Conservation (phyloP, 257 asterid genomes). For the Rehmannia glutinosa region DNA sequence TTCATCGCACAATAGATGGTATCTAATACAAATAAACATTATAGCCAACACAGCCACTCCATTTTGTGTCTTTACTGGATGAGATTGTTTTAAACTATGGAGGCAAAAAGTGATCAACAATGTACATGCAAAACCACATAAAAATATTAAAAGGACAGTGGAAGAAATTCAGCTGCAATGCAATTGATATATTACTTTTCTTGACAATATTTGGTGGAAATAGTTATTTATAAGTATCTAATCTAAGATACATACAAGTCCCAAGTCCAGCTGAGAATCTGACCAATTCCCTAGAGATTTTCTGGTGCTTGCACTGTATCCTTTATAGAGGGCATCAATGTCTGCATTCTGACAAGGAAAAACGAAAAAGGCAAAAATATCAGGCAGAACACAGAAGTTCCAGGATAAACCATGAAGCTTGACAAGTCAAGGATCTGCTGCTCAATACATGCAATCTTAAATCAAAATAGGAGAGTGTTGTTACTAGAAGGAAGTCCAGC, state of each 20-base stretch:
- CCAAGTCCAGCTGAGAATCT: constrained; percentile 80
- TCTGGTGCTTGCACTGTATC: constrained; percentile 72
- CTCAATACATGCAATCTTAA: constrained; percentile 4
- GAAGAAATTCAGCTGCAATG: neutral
- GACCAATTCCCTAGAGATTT: constrained; percentile 94
- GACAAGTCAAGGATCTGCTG: neutral
- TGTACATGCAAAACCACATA: neutral
- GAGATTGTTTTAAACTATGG: neutral
- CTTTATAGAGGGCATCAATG: constrained; percentile 63
- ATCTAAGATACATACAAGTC: constrained; percentile 60
- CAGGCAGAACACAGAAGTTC: constrained; percentile 5
- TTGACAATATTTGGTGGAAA: neutral
- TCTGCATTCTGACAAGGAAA: constrained; percentile 64
- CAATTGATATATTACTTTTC: neutral
- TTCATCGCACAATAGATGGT: neutral
- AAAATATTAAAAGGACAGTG: neutral
- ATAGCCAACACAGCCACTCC: neutral
- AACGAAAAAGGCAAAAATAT: constrained; percentile 12
- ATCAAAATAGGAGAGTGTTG: neutral
- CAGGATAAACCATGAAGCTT: neutral
- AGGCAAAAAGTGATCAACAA: neutral
- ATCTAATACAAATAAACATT: neutral
- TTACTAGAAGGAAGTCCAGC: neutral
- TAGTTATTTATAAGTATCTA: neutral
- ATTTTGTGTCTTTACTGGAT: neutral